Percentiles rank a stretch among this genome's conserved stretches.
These are phyloP conservation scores for Gentiana straminea DNA, from an alignment of 257 asterid genomes.

Conservation along the genomic window DNA sequence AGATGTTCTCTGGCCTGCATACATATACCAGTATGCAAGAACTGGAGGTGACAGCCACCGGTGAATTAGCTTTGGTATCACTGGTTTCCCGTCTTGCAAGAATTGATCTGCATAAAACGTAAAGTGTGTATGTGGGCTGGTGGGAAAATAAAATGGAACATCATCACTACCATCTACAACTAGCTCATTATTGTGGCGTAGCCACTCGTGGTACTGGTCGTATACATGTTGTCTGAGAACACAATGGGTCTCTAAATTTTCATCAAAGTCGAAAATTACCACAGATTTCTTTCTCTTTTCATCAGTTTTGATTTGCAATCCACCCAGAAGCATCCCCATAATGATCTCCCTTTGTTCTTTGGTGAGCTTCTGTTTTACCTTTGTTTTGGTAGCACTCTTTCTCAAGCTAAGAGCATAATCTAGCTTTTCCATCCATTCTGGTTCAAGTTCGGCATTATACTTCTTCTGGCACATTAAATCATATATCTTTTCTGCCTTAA, in stretches of 20 bases:
- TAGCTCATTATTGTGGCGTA: conserved; percentile 21
- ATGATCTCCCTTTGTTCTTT: conserved; percentile 73
- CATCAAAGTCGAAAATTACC: conserved; percentile 46
- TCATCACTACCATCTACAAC: conserved; percentile 18
- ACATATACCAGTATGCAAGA: conserved; percentile 97
- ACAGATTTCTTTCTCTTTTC: conserved; percentile 32
- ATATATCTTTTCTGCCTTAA: conserved; percentile 45
- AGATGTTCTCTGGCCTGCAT: conserved; percentile 65
- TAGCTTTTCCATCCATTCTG: conserved; percentile 54
- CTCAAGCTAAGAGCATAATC: conserved; percentile 29
- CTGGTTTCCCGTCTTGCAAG: conserved; percentile 46
- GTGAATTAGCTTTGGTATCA: conserved; percentile 69
- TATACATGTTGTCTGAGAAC: conserved; percentile 44
- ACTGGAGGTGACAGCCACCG: conserved; percentile 86
- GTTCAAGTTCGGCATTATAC: conserved; percentile 54
- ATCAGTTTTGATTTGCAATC: conserved; percentile 37
- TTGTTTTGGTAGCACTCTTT: conserved; percentile 27
- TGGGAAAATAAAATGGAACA: conserved; percentile 37
- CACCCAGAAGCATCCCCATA: conserved; percentile 70
- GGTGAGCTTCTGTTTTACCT: conserved; percentile 46
- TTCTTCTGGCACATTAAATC: conserved; percentile 58
- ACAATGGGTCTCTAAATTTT: conserved; percentile 38
- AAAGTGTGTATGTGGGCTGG: conserved; percentile 54
- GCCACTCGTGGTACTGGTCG: conserved; percentile 70
- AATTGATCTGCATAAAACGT: conserved; percentile 71